phyloP scores from a whole-genome alignment of 1,139 yeast species.

The Sugiyamaella xylanicola region DNA sequence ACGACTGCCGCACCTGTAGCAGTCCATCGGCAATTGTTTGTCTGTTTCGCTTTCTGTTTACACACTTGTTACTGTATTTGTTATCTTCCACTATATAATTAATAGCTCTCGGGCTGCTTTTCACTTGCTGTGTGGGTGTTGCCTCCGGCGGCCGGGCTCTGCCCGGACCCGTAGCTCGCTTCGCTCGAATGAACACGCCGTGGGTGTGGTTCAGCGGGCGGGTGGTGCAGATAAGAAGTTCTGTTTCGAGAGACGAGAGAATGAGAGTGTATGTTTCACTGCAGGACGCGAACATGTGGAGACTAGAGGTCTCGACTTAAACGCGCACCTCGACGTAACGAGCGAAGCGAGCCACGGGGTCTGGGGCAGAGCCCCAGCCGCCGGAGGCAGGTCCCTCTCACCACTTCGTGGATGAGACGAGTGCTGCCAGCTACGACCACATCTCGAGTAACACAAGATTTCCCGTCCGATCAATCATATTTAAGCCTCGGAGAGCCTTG shows the following conservation, averaged over 20 bases:
- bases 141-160: not conserved
- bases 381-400: not conserved
- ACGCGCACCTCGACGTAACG: not conserved
- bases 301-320: too few species aligned
- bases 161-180: not conserved
- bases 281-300: too few species aligned
- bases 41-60: not conserved
- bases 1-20: not conserved
- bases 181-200: too few species aligned
- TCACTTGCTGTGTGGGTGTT: not conserved
- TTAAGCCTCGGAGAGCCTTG: not conserved
- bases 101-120: not conserved
- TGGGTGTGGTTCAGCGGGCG: too few species aligned
- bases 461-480: not conserved
- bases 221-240: too few species aligned
- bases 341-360: constrained; percentile 5
- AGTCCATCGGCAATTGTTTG: not conserved
- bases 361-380: not conserved
- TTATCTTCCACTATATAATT: not conserved
- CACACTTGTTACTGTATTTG: not conserved
- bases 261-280: too few species aligned
- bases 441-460: not conserved
- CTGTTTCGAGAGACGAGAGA: too few species aligned
- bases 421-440: not conserved
- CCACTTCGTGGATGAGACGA: not conserved